Percentiles rank a stretch among this genome's conserved stretches.
phyloP scores from a whole-genome alignment of 2,329 filamentous ascomycete genomes.

The Penicillium sp. region DNA sequence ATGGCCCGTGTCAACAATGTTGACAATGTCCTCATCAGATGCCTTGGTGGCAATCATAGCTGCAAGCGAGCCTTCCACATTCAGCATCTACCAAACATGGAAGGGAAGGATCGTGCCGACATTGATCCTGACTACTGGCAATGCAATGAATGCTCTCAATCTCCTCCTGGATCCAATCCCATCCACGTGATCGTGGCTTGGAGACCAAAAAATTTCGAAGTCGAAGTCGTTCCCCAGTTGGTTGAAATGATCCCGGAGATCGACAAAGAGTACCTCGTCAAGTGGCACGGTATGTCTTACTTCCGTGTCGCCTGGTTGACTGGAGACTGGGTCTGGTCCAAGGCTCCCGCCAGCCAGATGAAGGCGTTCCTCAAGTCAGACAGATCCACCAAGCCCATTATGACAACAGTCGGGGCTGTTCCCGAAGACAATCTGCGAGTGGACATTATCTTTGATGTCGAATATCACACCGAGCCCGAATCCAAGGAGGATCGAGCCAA shows the following conservation, averaged over 20 bases:
- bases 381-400: constrained; percentile 61
- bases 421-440: constrained; percentile 80
- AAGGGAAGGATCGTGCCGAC: constrained; percentile 13
- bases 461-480: constrained; percentile 59
- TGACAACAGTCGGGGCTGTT: constrained; percentile 73
- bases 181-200: constrained; percentile 80
- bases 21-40: constrained; percentile 78
- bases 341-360: constrained; percentile 60
- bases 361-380: constrained; percentile 71
- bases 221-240: constrained; percentile 42
- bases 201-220: constrained; percentile 65
- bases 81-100: constrained; percentile 66
- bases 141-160: constrained; percentile 72
- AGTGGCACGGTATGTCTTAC: constrained; percentile 80
- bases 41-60: constrained; percentile 44
- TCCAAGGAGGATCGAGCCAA: constrained; percentile 66
- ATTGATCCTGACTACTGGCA: constrained; percentile 73
- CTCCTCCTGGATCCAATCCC: constrained; percentile 55
- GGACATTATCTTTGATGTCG: constrained; percentile 84
- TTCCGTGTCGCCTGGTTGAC: constrained; percentile 82
- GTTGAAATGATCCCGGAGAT: constrained; percentile 64
- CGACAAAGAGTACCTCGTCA: constrained; percentile 87
- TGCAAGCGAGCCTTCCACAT: constrained; percentile 82
- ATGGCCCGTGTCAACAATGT: constrained; percentile 68
- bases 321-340: constrained; percentile 82